These are phyloP conservation scores for Sclerotinia subarctica DNA, from an alignment of 2,329 filamentous ascomycete genomes.

Conservation along the genomic window DNA sequence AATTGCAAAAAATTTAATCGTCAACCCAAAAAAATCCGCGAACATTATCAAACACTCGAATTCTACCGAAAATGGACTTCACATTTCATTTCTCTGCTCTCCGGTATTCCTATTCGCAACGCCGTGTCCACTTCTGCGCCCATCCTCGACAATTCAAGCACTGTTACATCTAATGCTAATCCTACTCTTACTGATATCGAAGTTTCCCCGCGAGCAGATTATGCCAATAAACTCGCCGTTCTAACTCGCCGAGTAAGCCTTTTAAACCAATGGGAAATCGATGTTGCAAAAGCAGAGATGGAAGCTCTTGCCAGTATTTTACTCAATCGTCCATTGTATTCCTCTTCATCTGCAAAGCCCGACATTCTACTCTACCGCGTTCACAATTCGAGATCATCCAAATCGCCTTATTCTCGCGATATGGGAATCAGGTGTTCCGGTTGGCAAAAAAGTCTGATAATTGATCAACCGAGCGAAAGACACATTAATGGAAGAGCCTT, in stretches of 20 bases:
- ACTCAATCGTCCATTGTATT: neutral
- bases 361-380: neutral
- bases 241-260: neutral
- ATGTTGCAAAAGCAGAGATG: neutral
- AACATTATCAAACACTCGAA: neutral
- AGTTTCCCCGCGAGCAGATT: neutral
- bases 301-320: neutral
- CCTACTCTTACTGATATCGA: too few relatives aligned
- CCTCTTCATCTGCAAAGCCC: accelerated
- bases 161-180: neutral
- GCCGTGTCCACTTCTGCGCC: neutral
- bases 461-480: too few relatives aligned
- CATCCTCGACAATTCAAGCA: neutral
- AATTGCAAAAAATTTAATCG: too few relatives aligned
- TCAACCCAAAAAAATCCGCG: neutral
- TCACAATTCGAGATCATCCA: neutral
- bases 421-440: neutral
- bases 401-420: neutral
- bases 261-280: neutral
- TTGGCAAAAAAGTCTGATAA: neutral
- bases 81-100: neutral
- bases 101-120: neutral
- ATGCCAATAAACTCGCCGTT: neutral
- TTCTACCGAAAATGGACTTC: slow-evolving; percentile 11
- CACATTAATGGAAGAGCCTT: neutral